Evolutionary conservation across 208 protist species (phyloP).

Genomic region (Giardia muris): DNA sequence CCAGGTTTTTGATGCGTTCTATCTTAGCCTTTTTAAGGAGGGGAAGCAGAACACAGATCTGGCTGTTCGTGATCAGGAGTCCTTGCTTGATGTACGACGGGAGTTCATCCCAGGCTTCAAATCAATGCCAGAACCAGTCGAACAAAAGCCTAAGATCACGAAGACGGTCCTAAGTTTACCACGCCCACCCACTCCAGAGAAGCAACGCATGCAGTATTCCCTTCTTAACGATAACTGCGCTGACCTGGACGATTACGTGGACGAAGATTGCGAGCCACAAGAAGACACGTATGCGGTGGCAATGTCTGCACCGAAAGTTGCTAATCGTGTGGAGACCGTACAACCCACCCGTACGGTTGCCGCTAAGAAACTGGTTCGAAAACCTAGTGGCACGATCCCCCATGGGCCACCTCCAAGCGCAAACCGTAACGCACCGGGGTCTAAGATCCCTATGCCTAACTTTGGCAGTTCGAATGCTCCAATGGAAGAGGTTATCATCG

Average conservation of each 20-base stretch:
- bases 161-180: not conserved
- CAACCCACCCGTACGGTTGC: too few relatives aligned
- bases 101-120: not conserved
- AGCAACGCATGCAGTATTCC: not conserved
- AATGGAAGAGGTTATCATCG: not conserved
- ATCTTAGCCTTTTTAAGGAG: not conserved
- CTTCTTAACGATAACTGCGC: not conserved
- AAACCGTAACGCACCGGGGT: not conserved
- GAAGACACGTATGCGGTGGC: not conserved
- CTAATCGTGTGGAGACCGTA: too few relatives aligned
- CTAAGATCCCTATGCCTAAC: not conserved
- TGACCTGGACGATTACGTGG: not conserved
- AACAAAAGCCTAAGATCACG: not conserved
- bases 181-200: not conserved
- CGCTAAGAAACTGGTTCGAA: too few relatives aligned
- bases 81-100: not conserved
- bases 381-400: too few relatives aligned
- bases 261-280: not conserved
- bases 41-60: not conserved
- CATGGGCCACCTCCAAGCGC: not conserved
- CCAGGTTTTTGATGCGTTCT: constrained; percentile 6
- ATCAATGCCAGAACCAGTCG: not conserved
- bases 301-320: too few relatives aligned
- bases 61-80: not conserved
- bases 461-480: not conserved